Percentiles rank a stretch among this genome's conserved stretches.
These are phyloP conservation scores for Paramecium octaurelia DNA, from an alignment of 73 alveolate genomes.

Conservation along the genomic window DNA sequence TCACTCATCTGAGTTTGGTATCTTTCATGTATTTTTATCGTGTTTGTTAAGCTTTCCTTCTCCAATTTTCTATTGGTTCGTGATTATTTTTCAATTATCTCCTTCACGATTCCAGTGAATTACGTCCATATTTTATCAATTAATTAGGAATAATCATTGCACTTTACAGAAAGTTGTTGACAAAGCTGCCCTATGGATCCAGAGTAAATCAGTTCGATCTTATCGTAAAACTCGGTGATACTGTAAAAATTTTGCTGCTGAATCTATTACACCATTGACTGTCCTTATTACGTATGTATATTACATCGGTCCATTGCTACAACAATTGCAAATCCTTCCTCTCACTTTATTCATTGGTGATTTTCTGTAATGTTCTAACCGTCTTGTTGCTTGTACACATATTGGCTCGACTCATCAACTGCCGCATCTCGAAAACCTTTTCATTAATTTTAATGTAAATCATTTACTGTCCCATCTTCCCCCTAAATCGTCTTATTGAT, in stretches of 20 bases:
- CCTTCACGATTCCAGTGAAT: conserved; percentile 28
- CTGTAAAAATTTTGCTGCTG: neutral
- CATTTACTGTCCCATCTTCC: conserved; percentile 36
- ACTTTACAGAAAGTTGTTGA: neutral
- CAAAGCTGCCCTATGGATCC: neutral
- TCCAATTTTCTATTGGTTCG: neutral
- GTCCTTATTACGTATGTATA: neutral
- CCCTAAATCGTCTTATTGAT: conserved; percentile 8
- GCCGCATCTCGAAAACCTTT: neutral
- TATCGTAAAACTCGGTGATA: conserved; percentile 1
- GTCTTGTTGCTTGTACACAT: neutral
- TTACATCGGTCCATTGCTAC: conserved; percentile 17
- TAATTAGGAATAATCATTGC: neutral
- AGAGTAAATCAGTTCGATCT: neutral
- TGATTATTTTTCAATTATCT: neutral
- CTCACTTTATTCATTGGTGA: conserved; percentile 1
- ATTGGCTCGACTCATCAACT: neutral
- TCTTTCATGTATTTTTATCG: neutral
- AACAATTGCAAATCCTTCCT: neutral
- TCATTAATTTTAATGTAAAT: neutral
- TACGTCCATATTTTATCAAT: conserved; percentile 18
- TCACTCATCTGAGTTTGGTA: neutral
- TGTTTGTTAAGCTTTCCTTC: neutral
- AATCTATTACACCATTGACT: conserved; percentile 8
- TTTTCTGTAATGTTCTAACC: neutral